Base-by-base conservation (phyloP, 2,329 filamentous ascomycete species). In the Pochonia chlamydosporia region DNA sequence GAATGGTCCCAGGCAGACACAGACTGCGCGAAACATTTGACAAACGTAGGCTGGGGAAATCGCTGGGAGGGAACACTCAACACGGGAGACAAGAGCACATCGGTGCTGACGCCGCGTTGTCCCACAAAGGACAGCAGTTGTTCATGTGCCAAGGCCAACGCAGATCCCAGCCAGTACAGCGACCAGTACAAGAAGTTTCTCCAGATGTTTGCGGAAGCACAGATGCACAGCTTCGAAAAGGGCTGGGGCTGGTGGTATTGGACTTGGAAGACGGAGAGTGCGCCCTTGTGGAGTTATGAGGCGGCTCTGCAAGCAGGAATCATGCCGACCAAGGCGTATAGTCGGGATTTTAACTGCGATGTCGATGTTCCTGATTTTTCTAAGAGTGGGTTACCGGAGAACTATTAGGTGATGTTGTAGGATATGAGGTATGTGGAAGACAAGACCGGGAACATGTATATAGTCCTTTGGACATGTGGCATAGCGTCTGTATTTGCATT, bases 241-340 rank as follows among this genome's bases (percentile, higher is more conserved):
- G 89, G 88, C 5, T 93, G 87, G 85, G 93, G 93, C 42, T 99
- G 93, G 93, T 96, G 95, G 71, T 99, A 99, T 70, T 99, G 93
- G 93, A 97, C 91, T 28, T 95, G 93, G 92, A 81, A 90, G 68
- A 96, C 92, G 25, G 92, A 97, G 72, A 76, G 69, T 54, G 84
- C 87, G 42, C 75, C 83, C 50, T 89, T 96, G 69, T 99, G 93
- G 93, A 96, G 90, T 64, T 96, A 93, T 72, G 83, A 91, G 67
- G 75, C 82, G 53, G 91, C 89, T 0, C 72, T 91, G 52, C 77
- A 77, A 44, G 86, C 86, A 2, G 89, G 89, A 1, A 89, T 92
- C 41, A 66, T 99, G 68, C 93, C 93, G 2, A 64, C 71, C 33
- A 85, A 87, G 70, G 85, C 87, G 1, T 89, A 85, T 61, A 69